Evolutionary conservation across 805 yeast species (phyloP), one percentile per base, ranked within the genome.

Genomic region (Ogataea nonfermentans): DNA sequence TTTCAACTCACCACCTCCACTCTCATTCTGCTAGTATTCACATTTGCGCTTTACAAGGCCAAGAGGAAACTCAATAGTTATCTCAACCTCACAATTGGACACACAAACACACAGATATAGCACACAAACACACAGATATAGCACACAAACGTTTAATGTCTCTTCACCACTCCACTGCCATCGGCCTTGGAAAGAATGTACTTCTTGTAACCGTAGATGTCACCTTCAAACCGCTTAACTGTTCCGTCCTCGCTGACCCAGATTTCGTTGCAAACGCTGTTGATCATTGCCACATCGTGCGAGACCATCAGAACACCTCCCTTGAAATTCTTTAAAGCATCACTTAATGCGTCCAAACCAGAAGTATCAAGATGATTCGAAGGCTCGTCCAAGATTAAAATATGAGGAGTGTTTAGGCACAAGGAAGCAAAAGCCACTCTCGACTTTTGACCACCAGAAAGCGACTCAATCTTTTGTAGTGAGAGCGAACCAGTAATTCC

Each of bases 261-360:
- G 45, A 93, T 86, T 62, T 93, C 95, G 43, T 84, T 81, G 70
- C 97, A 88, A 9, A 91, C 96, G 40, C 77, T 74, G 53, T 84
- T 79, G 55, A 93, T 93, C 58, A 91, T 84, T 20, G 89, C 71
- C 30, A 93, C 97, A 71, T 93, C 99, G 74, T 93, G 99, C 36
- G 96, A 85, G 43, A 93, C 99, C 96, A 93, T 89, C 53, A 93
- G 73, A 17, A 93, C 84, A 63, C 99, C 99, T 60, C 99, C 99
- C 57, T 87, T 77, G 74, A 90, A 93, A 46, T 77, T 79, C 47
- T 75, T 79, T 59, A 93, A 71, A 1, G 98, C 98, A 29, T 84
- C 95, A 7, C 93, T 81, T 45, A 93, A 74, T 1, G 99, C 99
- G 63, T 93, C 99, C 56, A 93, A 71, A 76, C 97, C 99, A 24